Conservation (phyloP, 208 protist genomes). For the Jaenimonas drosophilae region DNA sequence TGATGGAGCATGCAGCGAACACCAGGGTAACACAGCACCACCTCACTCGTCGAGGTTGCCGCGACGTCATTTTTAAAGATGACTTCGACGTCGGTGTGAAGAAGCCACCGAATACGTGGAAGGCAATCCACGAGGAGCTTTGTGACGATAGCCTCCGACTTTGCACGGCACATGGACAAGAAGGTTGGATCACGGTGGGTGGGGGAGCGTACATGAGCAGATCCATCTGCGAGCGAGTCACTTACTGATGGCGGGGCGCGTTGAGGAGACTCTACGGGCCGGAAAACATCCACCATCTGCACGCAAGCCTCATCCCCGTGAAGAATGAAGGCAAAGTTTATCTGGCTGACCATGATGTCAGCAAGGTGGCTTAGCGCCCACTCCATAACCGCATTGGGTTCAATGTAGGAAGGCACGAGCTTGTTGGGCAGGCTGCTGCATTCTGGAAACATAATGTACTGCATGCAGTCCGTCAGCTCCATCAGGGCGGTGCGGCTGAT, state of each 20-base stretch:
- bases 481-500: slow-evolving; percentile 24
- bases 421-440: slow-evolving; percentile 23
- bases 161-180: slow-evolving; percentile 14
- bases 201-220: neutral
- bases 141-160: slow-evolving; percentile 33
- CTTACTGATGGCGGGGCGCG: slow-evolving; percentile 10
- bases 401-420: slow-evolving; percentile 12
- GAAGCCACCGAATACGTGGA: slow-evolving; percentile 36
- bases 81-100: slow-evolving; percentile 57
- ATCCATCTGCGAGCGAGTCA: no score
- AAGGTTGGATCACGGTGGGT: slow-evolving; percentile 7
- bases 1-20: slow-evolving; percentile 69
- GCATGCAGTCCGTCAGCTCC: slow-evolving; percentile 44
- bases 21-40: slow-evolving; percentile 65
- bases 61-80: slow-evolving; percentile 50
- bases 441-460: slow-evolving; percentile 49
- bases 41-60: slow-evolving; percentile 46
- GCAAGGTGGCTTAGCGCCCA: slow-evolving; percentile 39
- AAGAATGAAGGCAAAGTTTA: slow-evolving; percentile 41
- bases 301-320: slow-evolving; percentile 33
- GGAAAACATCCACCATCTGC: slow-evolving; percentile 7
- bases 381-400: slow-evolving; percentile 23
- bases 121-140: slow-evolving; percentile 45
- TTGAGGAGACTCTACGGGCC: slow-evolving; percentile 15
- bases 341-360: slow-evolving; percentile 37